Base-by-base conservation (phyloP, 192 early-diverging fungal species). In the Glomus cerebriforme region DNA sequence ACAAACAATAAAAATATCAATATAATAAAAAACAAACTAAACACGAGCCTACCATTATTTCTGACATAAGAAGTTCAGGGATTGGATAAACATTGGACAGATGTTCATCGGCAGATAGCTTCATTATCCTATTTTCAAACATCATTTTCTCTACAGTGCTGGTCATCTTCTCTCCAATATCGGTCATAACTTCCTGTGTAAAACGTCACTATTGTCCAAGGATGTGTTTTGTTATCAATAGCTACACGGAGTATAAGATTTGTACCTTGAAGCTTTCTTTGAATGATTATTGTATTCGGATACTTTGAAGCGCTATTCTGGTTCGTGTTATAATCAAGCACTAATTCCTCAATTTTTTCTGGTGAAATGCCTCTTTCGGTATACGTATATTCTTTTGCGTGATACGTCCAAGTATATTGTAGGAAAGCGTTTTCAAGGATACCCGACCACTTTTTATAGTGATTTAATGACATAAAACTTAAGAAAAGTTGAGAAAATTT, bases 121-220 rank as follows among this genome's bases (percentile, higher is more conserved):
- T n/a, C 34, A 35, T 35, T 5, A 35, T 35, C 34, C 34, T 35
- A 35, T 35, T 35, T 35, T 35, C 34, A 35, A 5, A 35, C 34
- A 35, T 35, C 34, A 35, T 3, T 35, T 35, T 35, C 34, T 35
- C 34, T 35, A 1, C 34, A 35, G 5, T 35, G 34, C 5, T 35
- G 5, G 43, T 45, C 43, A 65, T 65, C 31, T 26, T 65, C 13
- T 65, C 63, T 65, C 63, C 63, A 65, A 22, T 65, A 65, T 65
- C 63, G 24, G 26, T 65, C 63, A 65, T 65, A 27, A 13, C 63
- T 65, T 32, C n/a, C 63, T 12, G 15, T 12, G 63, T 65, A n/a
- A 65, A 31, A 65, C 31, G 35, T 70, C 37, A 70, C 68, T 70
- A 70, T 43, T 34, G 35, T 70, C 68, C 68, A 70, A 70, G 68